A percentile compares a stretch with the other conserved stretches of the same genome.
Conservation (phyloP, 768 basidiomycete species). For the Tephrocybe sp. region DNA sequence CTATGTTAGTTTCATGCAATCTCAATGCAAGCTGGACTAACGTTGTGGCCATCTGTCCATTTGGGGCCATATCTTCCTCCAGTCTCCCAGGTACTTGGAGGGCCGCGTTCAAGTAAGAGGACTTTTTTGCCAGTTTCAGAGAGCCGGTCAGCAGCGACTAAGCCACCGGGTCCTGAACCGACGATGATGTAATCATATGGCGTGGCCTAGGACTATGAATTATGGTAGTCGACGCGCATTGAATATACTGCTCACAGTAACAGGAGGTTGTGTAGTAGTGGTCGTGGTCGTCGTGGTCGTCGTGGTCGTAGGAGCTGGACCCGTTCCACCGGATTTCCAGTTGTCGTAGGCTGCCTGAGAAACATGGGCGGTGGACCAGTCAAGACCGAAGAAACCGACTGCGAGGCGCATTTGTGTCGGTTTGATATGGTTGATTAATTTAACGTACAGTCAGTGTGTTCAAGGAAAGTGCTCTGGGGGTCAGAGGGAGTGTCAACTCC, state of each 20-base stretch:
- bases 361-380: constrained; percentile 45
- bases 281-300: constrained; percentile 36
- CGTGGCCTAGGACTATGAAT: constrained; percentile 29
- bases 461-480: constrained; percentile 48
- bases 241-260: constrained; percentile 8
- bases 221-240: neutral
- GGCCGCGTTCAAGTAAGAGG: constrained; percentile 61
- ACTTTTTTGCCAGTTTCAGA: constrained; percentile 65
- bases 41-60: constrained; percentile 49
- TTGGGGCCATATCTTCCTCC: constrained; percentile 56
- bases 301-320: constrained; percentile 28
- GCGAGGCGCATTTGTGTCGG: constrained; percentile 1
- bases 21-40: neutral
- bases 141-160: constrained; percentile 58
- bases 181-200: constrained; percentile 58
- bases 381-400: constrained; percentile 64
- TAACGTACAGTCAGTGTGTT: constrained; percentile 59
- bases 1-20: neutral
- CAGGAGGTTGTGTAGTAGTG: constrained; percentile 25
- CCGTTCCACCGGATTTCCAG: constrained; percentile 50
- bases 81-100: constrained; percentile 57
- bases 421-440: neutral
- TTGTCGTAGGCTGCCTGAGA: constrained; percentile 42
- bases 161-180: constrained; percentile 58
- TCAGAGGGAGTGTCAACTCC: constrained; percentile 49